phyloP scores from a whole-genome alignment of 2,329 filamentous ascomycete species.

The Aureobasidium sp. region DNA sequence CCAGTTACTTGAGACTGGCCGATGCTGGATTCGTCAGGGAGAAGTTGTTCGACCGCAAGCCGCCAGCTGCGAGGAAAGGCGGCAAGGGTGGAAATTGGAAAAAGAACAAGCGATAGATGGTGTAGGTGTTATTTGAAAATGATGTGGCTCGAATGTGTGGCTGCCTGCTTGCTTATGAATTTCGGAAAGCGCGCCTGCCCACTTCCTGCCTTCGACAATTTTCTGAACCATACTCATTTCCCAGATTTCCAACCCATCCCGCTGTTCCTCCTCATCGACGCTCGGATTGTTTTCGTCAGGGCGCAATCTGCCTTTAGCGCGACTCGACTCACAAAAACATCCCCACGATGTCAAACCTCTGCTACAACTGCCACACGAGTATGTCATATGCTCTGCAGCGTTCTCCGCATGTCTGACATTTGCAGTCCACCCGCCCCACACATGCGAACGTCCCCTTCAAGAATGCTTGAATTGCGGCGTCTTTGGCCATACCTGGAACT shows the following conservation, averaged over 20 bases:
- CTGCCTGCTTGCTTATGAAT: background rate
- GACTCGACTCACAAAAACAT: background rate
- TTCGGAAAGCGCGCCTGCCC: background rate
- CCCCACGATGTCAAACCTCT: slow-evolving; percentile 17
- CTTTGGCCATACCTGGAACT: slow-evolving; percentile 16
- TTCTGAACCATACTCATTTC: background rate
- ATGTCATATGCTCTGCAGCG: background rate
- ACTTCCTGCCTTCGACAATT: background rate
- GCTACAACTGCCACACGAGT: slow-evolving; percentile 16
- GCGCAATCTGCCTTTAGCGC: background rate
- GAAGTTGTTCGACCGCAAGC: slow-evolving; percentile 56
- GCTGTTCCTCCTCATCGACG: background rate
- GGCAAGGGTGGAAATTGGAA: slow-evolving; percentile 24
- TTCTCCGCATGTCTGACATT: background rate
- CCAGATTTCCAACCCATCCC: background rate
- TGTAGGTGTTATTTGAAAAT: background rate
- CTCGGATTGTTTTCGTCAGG: background rate
- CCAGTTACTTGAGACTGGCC: slow-evolving; percentile 76
- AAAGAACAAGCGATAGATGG: background rate
- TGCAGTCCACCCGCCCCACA: background rate
- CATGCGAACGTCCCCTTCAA: background rate
- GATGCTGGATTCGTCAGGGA: slow-evolving; percentile 73
- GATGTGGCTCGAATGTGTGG: background rate
- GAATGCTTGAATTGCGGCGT: slow-evolving; percentile 9
- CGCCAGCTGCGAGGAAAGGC: slow-evolving; percentile 27